Evolutionary conservation across 352 stramenopile genomes (phyloP).

Genomic region (Pythium rhizo-oryzae): DNA sequence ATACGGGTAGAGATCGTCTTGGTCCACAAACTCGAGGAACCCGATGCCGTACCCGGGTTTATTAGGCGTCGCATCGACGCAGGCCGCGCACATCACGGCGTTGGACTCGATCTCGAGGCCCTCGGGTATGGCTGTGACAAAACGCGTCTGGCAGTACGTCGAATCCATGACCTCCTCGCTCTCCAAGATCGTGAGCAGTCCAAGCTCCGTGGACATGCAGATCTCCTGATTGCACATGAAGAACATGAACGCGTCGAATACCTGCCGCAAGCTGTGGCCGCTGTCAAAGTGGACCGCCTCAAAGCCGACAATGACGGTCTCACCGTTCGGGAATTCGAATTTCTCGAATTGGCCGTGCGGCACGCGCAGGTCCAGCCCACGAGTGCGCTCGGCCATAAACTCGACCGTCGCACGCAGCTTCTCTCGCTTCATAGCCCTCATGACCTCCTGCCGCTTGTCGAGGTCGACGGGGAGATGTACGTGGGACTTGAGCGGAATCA

Average conservation of each 20-base stretch:
- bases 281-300: conserved; percentile 15
- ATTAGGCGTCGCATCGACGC: background rate
- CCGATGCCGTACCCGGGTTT: conserved; percentile 6
- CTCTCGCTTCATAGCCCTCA: background rate
- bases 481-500: conserved; percentile 13
- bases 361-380: conserved; percentile 19
- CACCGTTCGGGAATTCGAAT: conserved; percentile 19
- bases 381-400: conserved; percentile 19
- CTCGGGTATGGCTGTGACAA: conserved; percentile 8
- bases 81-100: background rate
- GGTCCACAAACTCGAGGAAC: conserved; percentile 16
- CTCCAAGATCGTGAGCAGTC: conserved; percentile 21
- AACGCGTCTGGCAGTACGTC: conserved; percentile 11
- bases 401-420: conserved; percentile 11
- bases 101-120: conserved; percentile 27
- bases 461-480: conserved; percentile 14
- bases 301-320: conserved; percentile 3
- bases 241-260: conserved; percentile 19
- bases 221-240: conserved; percentile 22
- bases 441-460: background rate
- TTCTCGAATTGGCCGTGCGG: conserved; percentile 14
- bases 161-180: conserved; percentile 10
- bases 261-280: conserved; percentile 20
- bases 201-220: conserved; percentile 11
- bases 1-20: conserved; percentile 22